Base-by-base conservation (phyloP, 495 filamentous ascomycete genomes). In the Penicillium bovifimosum region DNA sequence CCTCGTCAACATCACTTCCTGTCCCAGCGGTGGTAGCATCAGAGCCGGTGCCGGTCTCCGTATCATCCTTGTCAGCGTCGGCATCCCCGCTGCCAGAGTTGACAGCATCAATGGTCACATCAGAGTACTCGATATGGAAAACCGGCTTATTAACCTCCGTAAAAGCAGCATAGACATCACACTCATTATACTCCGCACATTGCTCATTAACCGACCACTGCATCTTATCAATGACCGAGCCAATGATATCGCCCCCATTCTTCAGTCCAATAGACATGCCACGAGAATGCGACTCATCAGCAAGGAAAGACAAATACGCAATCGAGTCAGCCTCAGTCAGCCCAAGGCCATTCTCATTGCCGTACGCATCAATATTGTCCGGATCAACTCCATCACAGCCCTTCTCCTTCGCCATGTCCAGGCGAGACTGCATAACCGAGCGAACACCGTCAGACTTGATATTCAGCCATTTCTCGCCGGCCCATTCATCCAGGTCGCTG, bases 131-230 rank as follows among this genome's bases (percentile, higher is more conserved):
- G 47, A 88, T 85, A 61, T 88, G 81, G 58, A 88, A 88, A 17
- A 90, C 83, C 0, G 86, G 85, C 68, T 88, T 87, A 41, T 69
- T 72, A 6, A 71, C 76, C 14, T 72, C 55, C 20, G 80, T 74
- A 59, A 88, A 88, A 13, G 78, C 67, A 8, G 68, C 62, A 55
- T 80, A 86, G 3, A 60, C 69, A 29, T 70, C 70, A 56, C 85
- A 88, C 56, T 85, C 81, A 9, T 71, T 53, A 36, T 80, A 78
- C 62, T 81, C 61, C 0, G 78, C 80, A 62, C 86, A 90, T 65
- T 88, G 80, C 72, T 90, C 86, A 64, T 88, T 87, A 41, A 90
- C 83, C 6, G 71, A 74, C 73, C 85, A 90, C 50, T 88, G 76
- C 59, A 84, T 79, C 2, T 77, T 68, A 11, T 65, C 59, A 4